Base-by-base conservation (phyloP, 1,139 yeast species). In the Hanseniaspora sp. region DNA sequence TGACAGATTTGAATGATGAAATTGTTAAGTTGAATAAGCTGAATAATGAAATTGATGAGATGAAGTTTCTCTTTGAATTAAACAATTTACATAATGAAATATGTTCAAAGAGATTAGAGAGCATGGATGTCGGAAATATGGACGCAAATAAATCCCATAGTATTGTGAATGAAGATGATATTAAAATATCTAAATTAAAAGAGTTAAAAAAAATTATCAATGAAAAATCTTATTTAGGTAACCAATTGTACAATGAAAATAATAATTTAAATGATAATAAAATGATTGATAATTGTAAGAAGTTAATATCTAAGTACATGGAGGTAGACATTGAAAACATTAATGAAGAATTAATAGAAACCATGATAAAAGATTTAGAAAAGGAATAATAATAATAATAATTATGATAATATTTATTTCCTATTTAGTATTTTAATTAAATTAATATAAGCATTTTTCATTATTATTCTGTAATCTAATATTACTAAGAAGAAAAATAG, bases 261-360 rank as follows among this genome's bases (percentile, higher is more conserved):
- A 38, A 56, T 39, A 60, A 18, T 23, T 7, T 23, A 11, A 28
- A 66, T 1, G 63, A 74, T 46, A 78, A 74, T 18, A 66, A 80
- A 44, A 81, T 86, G 0, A 71, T 70, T 53, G 73, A 79, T 0
- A 82, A 77, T 61, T 83, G 80, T 57, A 61, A 66, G 5, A 82
- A 77, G 59, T 61, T 79, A 37, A 76, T 49, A 1, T 29, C 48
- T 1, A 43, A 43, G 39, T 49, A 30, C 18, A 49, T 79, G 56
- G 76, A 78, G 58, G 80, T 78, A 41, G 71, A 70, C 0, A 77
- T 74, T 57, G 65, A 69, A 15, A 68, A 68, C 39, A 77, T 76
- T 56, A 75, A 76, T 34, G 71, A 73, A 28, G 66, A 67, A 46
- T 62, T 73, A 34, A 64, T 75, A 30, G 65, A 64, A n/a, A 66